These are phyloP conservation scores for Magnusiomyces ingens DNA, from an alignment of 1,139 yeast species.

Conservation along the genomic window DNA sequence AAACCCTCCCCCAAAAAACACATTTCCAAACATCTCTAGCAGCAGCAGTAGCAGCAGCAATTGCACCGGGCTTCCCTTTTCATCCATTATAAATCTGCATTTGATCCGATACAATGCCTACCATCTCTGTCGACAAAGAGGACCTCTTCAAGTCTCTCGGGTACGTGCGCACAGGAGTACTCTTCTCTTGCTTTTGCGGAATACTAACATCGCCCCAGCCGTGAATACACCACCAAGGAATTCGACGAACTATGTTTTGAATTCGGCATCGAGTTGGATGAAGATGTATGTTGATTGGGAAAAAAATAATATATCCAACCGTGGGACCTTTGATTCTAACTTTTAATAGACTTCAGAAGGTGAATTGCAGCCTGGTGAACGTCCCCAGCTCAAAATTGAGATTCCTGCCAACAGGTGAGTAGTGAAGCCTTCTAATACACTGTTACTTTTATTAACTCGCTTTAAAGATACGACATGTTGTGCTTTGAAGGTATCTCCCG, in stretches of 20 bases:
- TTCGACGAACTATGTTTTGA: slow-evolving; percentile 97
- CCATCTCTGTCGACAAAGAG: slow-evolving; percentile 88
- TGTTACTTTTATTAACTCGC: too few species aligned
- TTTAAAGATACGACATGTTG: slow-evolving; percentile 76
- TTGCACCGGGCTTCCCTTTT: too few species aligned
- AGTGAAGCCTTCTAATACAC: not conserved
- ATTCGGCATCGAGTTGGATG: slow-evolving; percentile 95
- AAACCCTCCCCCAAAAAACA: not conserved
- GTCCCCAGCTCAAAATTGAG: slow-evolving; percentile 95
- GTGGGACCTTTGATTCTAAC: too few species aligned
- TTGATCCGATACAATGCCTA: slow-evolving; percentile 60
- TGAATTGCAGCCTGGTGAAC: slow-evolving; percentile 51
- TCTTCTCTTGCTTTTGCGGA: not conserved
- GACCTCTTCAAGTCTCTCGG: slow-evolving; percentile 78
- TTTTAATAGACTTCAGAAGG: slow-evolving; percentile 44
- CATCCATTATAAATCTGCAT: not conserved
- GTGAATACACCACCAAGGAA: slow-evolving; percentile 77
- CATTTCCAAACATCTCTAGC: not conserved
- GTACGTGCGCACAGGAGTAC: slow-evolving; percentile 2
- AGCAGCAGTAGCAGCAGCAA: not conserved
- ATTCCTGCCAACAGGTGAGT: slow-evolving; percentile 71
- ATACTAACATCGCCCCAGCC: slow-evolving; percentile 32
- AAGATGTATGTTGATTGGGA: slow-evolving; percentile 46
- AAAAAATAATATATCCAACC: too few species aligned
- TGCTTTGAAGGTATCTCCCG: slow-evolving; percentile 98